phyloP scores from a whole-genome alignment of 129 eudicot species.

The Pulicaria dysenterica region DNA sequence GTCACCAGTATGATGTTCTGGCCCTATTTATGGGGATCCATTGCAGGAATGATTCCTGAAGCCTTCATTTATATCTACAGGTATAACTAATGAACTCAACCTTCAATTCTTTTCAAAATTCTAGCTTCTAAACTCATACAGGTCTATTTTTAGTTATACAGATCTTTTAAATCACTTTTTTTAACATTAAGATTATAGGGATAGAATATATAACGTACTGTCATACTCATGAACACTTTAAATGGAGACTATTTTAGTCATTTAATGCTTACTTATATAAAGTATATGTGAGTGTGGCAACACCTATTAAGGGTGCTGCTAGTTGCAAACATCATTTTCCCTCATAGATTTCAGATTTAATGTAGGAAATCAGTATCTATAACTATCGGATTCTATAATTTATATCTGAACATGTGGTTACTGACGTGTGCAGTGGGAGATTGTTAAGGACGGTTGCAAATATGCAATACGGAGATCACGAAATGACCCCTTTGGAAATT shows the following conservation, averaged over 20 bases:
- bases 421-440: conserved; percentile 67
- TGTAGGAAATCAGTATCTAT: no score
- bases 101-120: background rate
- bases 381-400: background rate
- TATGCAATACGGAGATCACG: conserved; percentile 71
- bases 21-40: conserved; percentile 84
- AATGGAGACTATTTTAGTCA: no score
- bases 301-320: no score
- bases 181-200: no score
- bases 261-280: no score
- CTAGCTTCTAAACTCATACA: background rate
- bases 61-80: conserved; percentile 87
- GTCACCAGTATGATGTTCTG: conserved; percentile 84
- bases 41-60: conserved; percentile 93
- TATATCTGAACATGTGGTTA: background rate
- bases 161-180: no score
- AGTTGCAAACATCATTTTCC: no score
- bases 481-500: conserved; percentile 67
- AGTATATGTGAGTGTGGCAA: no score
- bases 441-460: conserved; percentile 81
- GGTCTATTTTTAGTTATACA: no score
- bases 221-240: no score
- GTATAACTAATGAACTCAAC: conserved; percentile 25
- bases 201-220: no score
- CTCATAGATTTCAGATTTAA: no score